Evolutionary conservation across 2,329 filamentous ascomycete species (phyloP).

Genomic region (Ampelomyces quisqualis): DNA sequence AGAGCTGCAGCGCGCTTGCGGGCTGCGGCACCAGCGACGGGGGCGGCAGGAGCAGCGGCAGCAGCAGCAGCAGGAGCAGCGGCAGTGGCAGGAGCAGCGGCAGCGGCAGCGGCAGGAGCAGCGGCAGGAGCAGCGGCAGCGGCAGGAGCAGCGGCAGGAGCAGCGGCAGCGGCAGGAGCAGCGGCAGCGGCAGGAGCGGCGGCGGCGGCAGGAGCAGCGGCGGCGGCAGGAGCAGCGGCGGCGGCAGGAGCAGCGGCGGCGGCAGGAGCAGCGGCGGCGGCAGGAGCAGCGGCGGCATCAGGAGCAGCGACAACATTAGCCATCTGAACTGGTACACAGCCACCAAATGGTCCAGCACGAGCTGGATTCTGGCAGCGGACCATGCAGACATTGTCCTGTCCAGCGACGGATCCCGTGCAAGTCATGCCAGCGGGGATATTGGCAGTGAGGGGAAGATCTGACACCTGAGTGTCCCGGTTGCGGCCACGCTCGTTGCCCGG

Average conservation of each 20-base stretch:
- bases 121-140: conserved; percentile 5
- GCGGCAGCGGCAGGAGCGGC: conserved; percentile 9
- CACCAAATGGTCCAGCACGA: conserved; percentile 63
- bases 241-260: conserved; percentile 11
- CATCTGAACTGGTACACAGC: conserved; percentile 60
- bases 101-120: conserved; percentile 8
- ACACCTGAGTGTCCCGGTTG: conserved; percentile 34
- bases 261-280: conserved; percentile 3
- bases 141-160: conserved; percentile 6
- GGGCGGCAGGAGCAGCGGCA: conserved; percentile 6
- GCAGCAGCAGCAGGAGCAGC: conserved; percentile 6
- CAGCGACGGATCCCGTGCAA: conserved; percentile 63
- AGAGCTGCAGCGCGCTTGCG: conserved; percentile 22
- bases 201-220: conserved; percentile 4
- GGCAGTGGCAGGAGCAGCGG: background rate
- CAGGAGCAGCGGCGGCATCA: conserved; percentile 10
- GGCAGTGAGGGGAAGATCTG: conserved; percentile 55
- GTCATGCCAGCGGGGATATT: conserved; percentile 57
- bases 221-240: conserved; percentile 10
- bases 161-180: conserved; percentile 5
- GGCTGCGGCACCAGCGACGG: conserved; percentile 13
- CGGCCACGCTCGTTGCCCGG: conserved; percentile 54
- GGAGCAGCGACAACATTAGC: conserved; percentile 21
- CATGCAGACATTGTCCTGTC: conserved; percentile 61
- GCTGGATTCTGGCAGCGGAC: conserved; percentile 64